Evolutionary conservation across 1,139 yeast genomes (phyloP).

Genomic region (Pichiaceae sp.): DNA sequence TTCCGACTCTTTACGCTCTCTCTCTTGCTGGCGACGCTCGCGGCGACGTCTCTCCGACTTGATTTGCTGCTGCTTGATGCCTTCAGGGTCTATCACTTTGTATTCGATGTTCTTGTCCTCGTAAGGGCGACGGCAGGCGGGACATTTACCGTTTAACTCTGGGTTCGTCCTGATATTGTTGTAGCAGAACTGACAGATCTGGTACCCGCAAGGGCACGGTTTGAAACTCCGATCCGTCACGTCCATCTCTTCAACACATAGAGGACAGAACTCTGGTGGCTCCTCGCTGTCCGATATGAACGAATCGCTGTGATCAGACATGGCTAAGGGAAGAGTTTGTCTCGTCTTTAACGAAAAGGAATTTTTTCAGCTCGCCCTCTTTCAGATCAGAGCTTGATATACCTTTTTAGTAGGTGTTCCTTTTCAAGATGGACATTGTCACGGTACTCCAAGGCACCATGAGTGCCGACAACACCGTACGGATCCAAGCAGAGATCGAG

Average conservation of each 20-base stretch:
- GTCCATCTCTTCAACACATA: slow-evolving; percentile 97
- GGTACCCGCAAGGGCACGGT: slow-evolving; percentile 99
- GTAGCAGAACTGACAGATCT: slow-evolving; percentile 96
- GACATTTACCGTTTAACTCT: slow-evolving; percentile 91
- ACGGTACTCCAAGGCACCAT: slow-evolving; percentile 5
- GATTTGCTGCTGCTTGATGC: slow-evolving; percentile 68
- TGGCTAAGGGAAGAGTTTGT: slow-evolving; percentile 7
- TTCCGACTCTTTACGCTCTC: slow-evolving; percentile 88
- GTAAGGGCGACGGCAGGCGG: slow-evolving; percentile 92
- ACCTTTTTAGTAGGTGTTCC: not conserved
- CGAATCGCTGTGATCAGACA: slow-evolving; percentile 31
- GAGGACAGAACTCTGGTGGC: slow-evolving; percentile 80
- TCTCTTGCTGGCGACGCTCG: slow-evolving; percentile 82
- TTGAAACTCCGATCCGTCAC: slow-evolving; percentile 91
- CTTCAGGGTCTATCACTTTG: slow-evolving; percentile 76
- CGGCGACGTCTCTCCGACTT: slow-evolving; percentile 75
- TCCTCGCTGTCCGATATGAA: slow-evolving; percentile 59
- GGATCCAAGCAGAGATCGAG: slow-evolving; percentile 20
- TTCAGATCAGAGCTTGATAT: not conserved
- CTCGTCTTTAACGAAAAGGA: not conserved
- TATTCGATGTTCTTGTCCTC: slow-evolving; percentile 92
- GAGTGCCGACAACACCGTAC: slow-evolving; percentile 17
- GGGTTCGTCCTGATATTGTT: slow-evolving; percentile 94
- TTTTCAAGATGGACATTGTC: not conserved
- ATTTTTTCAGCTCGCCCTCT: too few species aligned